phyloP scores from a whole-genome alignment of 1,139 yeast genomes.

The Insectozyma bohioensis region DNA sequence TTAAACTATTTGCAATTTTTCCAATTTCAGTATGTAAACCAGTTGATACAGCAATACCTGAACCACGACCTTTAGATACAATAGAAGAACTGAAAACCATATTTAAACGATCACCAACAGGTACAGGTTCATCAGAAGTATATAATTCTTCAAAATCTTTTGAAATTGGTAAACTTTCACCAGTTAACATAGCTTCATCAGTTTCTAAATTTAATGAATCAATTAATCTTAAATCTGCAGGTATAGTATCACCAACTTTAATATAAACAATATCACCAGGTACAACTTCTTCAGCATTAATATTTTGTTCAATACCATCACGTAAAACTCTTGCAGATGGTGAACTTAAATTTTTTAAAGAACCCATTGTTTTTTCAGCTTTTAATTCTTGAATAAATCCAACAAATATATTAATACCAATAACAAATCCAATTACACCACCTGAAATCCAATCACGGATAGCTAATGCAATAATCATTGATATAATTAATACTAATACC shows the following conservation, averaged over 20 bases:
- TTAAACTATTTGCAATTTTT: conserved; percentile 68
- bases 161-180: conserved; percentile 73
- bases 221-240: conserved; percentile 70
- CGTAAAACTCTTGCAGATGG: conserved; percentile 73
- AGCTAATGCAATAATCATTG: conserved; percentile 75
- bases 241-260: conserved; percentile 75
- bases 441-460: conserved; percentile 82
- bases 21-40: conserved; percentile 79
- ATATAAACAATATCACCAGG: conserved; percentile 75
- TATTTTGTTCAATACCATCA: conserved; percentile 56
- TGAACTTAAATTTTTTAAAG: conserved; percentile 65
- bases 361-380: conserved; percentile 83
- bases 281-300: conserved; percentile 66
- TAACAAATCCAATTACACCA: conserved; percentile 76
- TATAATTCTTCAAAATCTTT: conserved; percentile 51
- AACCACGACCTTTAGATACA: conserved; percentile 76
- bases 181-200: conserved; percentile 79
- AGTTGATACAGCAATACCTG: conserved; percentile 65
- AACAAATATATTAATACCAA: conserved; percentile 62
- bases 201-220: conserved; percentile 70
- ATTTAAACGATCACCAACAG: conserved; percentile 76
- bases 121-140: conserved; percentile 37
- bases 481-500: conserved; percentile 71
- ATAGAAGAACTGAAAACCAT: conserved; percentile 72
- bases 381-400: conserved; percentile 72